Evolutionary conservation across 2,329 filamentous ascomycete genomes (phyloP).

Genomic region (Sporothrix pallida): DNA sequence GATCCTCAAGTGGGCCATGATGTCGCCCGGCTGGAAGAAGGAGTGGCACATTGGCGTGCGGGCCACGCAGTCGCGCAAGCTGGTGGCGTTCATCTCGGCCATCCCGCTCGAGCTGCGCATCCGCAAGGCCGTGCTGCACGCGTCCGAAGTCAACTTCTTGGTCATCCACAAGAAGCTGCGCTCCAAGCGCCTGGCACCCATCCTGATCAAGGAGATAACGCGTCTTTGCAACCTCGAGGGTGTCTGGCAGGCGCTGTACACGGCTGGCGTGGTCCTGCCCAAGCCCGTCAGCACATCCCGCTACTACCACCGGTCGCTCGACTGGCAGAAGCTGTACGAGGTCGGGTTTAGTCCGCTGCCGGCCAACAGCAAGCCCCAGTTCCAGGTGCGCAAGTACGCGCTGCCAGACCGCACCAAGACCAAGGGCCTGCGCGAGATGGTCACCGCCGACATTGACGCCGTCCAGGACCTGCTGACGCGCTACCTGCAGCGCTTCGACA

Average conservation of each 20-base stretch:
- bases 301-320: slow-evolving; percentile 91
- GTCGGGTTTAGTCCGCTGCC: slow-evolving; percentile 93
- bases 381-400: slow-evolving; percentile 85
- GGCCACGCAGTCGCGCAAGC: slow-evolving; percentile 78
- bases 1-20: slow-evolving; percentile 92
- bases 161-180: slow-evolving; percentile 98
- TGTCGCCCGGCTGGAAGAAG: slow-evolving; percentile 91
- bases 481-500: slow-evolving; percentile 80
- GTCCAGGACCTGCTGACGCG: slow-evolving; percentile 76
- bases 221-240: slow-evolving; percentile 84
- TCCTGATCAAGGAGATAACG: slow-evolving; percentile 97
- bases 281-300: slow-evolving; percentile 91
- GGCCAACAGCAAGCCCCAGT: slow-evolving; percentile 77
- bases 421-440: slow-evolving; percentile 79
- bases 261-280: slow-evolving; percentile 86
- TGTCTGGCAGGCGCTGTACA: slow-evolving; percentile 96
- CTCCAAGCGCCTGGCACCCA: slow-evolving; percentile 86
- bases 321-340: slow-evolving; percentile 96
- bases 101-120: slow-evolving; percentile 85
- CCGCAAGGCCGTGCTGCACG: slow-evolving; percentile 73
- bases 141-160: slow-evolving; percentile 96
- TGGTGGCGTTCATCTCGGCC: slow-evolving; percentile 95
- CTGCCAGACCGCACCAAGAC: slow-evolving; percentile 76
- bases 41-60: slow-evolving; percentile 96
- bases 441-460: slow-evolving; percentile 74